Base-by-base conservation (phyloP, 2,329 filamentous ascomycete species). In the Arthrobotrys conoides region DNA sequence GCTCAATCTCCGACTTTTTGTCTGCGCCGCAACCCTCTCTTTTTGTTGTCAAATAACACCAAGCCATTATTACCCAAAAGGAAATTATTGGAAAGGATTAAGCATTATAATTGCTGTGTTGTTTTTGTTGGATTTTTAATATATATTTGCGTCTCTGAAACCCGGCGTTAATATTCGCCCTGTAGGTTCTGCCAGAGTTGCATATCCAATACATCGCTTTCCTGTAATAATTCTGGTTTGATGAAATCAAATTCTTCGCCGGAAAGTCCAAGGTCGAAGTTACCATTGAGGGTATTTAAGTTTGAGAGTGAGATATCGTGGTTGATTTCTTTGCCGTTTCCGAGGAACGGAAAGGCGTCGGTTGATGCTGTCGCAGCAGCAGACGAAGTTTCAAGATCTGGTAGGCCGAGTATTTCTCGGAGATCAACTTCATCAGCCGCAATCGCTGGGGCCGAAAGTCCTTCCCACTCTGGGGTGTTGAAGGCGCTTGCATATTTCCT, bases 181-280 rank as follows among this genome's bases (percentile, higher is more conserved):
- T 77, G 73, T 16, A 77, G 24, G 33, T 77, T 71, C 27, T 67
- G 68, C 73, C 73, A 77, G 30, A 77, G 63, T 27, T 77, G 73
- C 51, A 77, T 57, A 63, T 77, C 73, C 51, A 77, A 67, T 41
- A 77, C 73, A 57, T 77, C 73, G 55, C 73, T 77, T 53, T 77
- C 73, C 33, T 77, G 73, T 53, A 77, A 27, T 59, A 77, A 30
- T 48, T 77, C 73, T 27, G 73, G 73, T 53, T 77, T 77, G 61
- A 77, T 77, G 51, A 77, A 77, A 67, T 77, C 73, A 61, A 77
- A 77, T 22, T 61, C 73, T 64, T 77, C 73, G 46, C 66, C 73
- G 41, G 61, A 27, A 38, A 77, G 67, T 10, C 67, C 67, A 18
- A 77, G 67, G 24, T 77, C 73, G 61, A 77, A 77, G n/a, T 69